These are phyloP conservation scores for Mycena rosella DNA, from an alignment of 768 basidiomycete genomes.

Conservation along the genomic window DNA sequence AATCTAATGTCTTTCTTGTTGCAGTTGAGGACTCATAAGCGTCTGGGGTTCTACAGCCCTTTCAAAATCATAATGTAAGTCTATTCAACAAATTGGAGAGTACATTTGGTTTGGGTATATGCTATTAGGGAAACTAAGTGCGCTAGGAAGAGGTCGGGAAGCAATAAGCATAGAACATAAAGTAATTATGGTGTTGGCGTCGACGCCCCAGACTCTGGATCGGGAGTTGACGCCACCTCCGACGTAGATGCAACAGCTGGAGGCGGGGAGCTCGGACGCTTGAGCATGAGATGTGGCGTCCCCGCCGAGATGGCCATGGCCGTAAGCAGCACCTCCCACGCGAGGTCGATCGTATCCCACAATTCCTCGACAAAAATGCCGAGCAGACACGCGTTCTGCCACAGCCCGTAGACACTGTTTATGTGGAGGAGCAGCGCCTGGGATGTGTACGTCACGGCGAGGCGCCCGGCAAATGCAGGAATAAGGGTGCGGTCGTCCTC, in stretches of 20 bases:
- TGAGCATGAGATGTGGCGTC: conserved; percentile 35
- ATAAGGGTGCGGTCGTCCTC: conserved; percentile 39
- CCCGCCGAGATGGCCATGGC: conserved; percentile 68
- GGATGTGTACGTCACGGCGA: conserved; percentile 57
- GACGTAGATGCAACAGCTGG: conserved; percentile 16
- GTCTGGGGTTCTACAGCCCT: not conserved
- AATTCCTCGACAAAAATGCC: conserved; percentile 74
- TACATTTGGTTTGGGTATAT: conserved; percentile 6
- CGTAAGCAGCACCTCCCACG: conserved; percentile 76
- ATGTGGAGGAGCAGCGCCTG: conserved; percentile 63
- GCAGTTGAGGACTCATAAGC: not conserved
- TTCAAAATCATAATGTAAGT: not conserved
- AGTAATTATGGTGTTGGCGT: conserved; percentile 17
- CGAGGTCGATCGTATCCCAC: conserved; percentile 75
- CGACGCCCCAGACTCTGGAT: conserved; percentile 6
- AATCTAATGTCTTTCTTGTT: conserved; percentile 22
- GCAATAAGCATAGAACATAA: conserved; percentile 13
- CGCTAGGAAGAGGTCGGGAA: not conserved
- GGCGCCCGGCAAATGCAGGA: conserved; percentile 45
- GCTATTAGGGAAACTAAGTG: conserved; percentile 21
- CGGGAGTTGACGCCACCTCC: conserved; percentile 19
- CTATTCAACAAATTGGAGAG: not conserved
- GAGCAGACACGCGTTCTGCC: conserved; percentile 79
- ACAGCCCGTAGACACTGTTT: conserved; percentile 70
- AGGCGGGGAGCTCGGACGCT: conserved; percentile 19